Evolutionary conservation across 176 grass and related monocot genomes (phyloP).

Genomic region (Triticum turgidum): DNA sequence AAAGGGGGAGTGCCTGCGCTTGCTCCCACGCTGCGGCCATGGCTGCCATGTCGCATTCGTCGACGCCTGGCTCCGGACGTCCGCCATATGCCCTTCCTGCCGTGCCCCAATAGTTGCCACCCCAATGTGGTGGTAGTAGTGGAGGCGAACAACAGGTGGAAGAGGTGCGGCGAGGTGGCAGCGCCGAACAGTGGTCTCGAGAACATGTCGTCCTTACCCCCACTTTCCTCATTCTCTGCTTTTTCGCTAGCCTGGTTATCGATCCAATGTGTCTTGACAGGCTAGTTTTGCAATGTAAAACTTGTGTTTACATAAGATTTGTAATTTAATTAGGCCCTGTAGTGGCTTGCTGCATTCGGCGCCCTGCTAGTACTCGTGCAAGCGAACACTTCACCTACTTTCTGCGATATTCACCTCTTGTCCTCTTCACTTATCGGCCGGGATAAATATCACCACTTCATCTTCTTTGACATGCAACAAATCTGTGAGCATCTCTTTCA

Average conservation of each 20-base stretch:
- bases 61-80: slow-evolving; percentile 55
- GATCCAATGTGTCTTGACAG: background rate
- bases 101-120: background rate
- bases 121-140: background rate
- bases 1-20: slow-evolving; percentile 42
- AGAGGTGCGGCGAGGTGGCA: background rate
- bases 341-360: too few species aligned
- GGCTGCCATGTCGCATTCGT: slow-evolving; percentile 53
- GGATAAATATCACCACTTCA: background rate
- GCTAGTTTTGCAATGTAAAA: background rate
- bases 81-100: slow-evolving; percentile 49
- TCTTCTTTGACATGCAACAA: background rate
- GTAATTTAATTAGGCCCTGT: too few species aligned
- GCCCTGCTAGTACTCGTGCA: too few species aligned
- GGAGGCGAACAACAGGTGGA: background rate
- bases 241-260: background rate
- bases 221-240: background rate
- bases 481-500: background rate
- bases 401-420: too few species aligned
- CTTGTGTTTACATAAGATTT: background rate
- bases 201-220: background rate
- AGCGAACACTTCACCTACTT: too few species aligned
- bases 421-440: too few species aligned
- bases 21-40: slow-evolving; percentile 63
- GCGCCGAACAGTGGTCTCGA: background rate